Evolutionary conservation across 1,284 basidiomycete species (phyloP).

Genomic region (Apiotrichum gracile): DNA sequence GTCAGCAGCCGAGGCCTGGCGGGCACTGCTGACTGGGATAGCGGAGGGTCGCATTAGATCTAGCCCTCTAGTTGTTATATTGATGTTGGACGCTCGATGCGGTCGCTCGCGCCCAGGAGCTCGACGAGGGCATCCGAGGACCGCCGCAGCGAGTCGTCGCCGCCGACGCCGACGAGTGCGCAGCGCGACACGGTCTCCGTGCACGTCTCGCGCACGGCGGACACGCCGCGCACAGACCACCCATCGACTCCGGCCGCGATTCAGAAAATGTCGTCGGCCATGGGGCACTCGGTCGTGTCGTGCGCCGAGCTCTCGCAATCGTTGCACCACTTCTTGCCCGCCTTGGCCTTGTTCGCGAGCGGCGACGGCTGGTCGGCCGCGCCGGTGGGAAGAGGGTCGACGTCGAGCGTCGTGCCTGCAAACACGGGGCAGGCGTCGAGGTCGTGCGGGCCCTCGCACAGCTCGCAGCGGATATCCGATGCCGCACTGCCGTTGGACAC

Average conservation of each 20-base stretch:
- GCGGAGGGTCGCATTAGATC: too few relatives aligned
- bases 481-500: neutral
- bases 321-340: slow-evolving; percentile 38
- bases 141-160: too few relatives aligned
- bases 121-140: too few relatives aligned
- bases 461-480: slow-evolving; percentile 28
- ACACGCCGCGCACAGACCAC: neutral
- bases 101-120: too few relatives aligned
- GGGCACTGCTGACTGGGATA: too few relatives aligned
- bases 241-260: neutral
- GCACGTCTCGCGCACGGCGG: neutral
- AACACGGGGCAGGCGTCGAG: slow-evolving; percentile 46
- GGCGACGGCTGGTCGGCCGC: slow-evolving; percentile 7
- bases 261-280: slow-evolving; percentile 33
- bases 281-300: slow-evolving; percentile 42
- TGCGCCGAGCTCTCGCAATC: slow-evolving; percentile 46
- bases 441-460: slow-evolving; percentile 45
- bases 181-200: neutral
- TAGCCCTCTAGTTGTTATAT: too few relatives aligned
- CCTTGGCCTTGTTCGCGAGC: slow-evolving; percentile 17
- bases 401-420: slow-evolving; percentile 26
- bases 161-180: too few relatives aligned
- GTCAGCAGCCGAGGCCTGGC: too few relatives aligned
- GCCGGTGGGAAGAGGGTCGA: slow-evolving; percentile 1
- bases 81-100: too few relatives aligned